phyloP scores from a whole-genome alignment of 345 rosid genomes.

The Carallia pectinifolia region DNA sequence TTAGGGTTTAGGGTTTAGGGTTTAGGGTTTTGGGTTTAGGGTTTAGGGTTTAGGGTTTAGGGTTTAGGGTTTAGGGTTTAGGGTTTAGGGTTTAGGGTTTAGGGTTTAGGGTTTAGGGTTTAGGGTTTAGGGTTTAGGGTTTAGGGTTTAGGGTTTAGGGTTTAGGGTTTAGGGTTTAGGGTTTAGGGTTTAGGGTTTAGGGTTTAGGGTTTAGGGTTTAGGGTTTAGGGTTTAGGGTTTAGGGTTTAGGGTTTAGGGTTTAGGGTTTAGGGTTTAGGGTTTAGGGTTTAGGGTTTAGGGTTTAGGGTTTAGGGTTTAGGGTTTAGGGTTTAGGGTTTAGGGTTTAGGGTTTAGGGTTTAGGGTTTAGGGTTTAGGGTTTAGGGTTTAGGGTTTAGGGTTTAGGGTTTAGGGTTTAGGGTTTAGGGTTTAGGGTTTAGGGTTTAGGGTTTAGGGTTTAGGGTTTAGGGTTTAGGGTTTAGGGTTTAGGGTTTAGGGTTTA shows the following conservation, averaged over 20 bases:
- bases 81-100: constrained; percentile 21
- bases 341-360: neutral
- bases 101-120: constrained; percentile 22
- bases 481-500: constrained; percentile 27
- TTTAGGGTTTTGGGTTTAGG: no score
- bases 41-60: constrained; percentile 22
- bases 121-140: constrained; percentile 27
- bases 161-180: constrained; percentile 23
- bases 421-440: constrained; percentile 25
- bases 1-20: no score
- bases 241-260: constrained; percentile 22
- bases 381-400: constrained; percentile 31
- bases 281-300: constrained; percentile 18
- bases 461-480: constrained; percentile 27
- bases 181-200: constrained; percentile 18
- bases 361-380: constrained; percentile 26
- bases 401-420: constrained; percentile 24
- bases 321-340: constrained; percentile 26
- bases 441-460: constrained; percentile 23
- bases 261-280: constrained; percentile 29
- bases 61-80: constrained; percentile 26
- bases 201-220: constrained; percentile 21
- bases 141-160: constrained; percentile 26
- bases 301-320: constrained; percentile 18
- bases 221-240: constrained; percentile 18